phyloP scores from a whole-genome alignment of 2,329 filamentous ascomycete genomes.

The Zelopaecilomyces penicillatus region DNA sequence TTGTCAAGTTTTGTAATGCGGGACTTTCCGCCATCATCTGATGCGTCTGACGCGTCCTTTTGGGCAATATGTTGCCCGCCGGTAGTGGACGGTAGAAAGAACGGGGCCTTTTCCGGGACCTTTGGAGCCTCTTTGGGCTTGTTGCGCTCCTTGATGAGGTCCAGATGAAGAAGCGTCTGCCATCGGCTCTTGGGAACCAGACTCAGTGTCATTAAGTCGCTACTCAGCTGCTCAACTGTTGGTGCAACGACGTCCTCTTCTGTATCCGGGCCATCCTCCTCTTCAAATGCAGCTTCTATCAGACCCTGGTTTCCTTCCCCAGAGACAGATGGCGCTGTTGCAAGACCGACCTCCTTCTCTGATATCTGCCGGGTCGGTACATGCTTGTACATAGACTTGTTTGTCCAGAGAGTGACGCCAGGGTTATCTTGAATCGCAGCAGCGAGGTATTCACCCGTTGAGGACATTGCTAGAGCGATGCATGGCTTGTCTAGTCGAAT shows the following conservation, averaged over 20 bases:
- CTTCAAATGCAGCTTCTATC: slow-evolving; percentile 67
- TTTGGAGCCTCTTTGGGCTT: slow-evolving; percentile 90
- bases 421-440: slow-evolving; percentile 74
- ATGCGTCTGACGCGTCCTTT: slow-evolving; percentile 22
- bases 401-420: slow-evolving; percentile 94
- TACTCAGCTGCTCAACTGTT: slow-evolving; percentile 66
- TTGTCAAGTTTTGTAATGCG: slow-evolving; percentile 62
- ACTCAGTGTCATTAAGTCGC: slow-evolving; percentile 79
- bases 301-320: slow-evolving; percentile 72
- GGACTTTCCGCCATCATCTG: slow-evolving; percentile 43
- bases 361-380: slow-evolving; percentile 79
- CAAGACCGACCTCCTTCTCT: slow-evolving; percentile 60
- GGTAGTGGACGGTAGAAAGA: slow-evolving; percentile 73
- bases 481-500: slow-evolving; percentile 73
- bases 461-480: slow-evolving; percentile 78
- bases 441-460: slow-evolving; percentile 88
- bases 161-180: slow-evolving; percentile 89
- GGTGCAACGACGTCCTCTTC: slow-evolving; percentile 48
- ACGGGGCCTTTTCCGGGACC: slow-evolving; percentile 85
- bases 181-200: slow-evolving; percentile 83
- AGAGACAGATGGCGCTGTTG: slow-evolving; percentile 64
- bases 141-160: slow-evolving; percentile 87
- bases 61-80: slow-evolving; percentile 31
- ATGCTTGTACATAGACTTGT: slow-evolving; percentile 83
- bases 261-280: slow-evolving; percentile 40